Conservation (phyloP, 2,329 filamentous ascomycete genomes). For the Microcera coccophila region DNA sequence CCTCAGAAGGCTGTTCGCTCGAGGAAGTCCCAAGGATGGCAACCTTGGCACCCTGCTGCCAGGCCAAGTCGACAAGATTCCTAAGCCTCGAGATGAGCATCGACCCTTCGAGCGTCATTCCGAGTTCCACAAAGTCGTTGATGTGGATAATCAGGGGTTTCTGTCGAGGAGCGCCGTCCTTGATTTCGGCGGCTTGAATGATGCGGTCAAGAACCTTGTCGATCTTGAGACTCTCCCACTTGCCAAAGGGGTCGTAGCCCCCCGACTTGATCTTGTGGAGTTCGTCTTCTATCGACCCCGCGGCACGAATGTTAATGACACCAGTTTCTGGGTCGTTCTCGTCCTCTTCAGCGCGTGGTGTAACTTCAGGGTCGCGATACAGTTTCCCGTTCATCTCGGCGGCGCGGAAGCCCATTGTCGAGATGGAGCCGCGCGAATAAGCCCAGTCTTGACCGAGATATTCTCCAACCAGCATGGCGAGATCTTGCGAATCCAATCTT, state of each 20-base stretch:
- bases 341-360: constrained; percentile 28
- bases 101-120: constrained; percentile 63
- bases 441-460: constrained; percentile 63
- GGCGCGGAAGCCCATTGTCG: constrained; percentile 54
- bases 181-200: constrained; percentile 44
- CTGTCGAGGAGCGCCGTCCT: constrained; percentile 28
- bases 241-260: constrained; percentile 36
- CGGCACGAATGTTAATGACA: constrained; percentile 28
- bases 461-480: constrained; percentile 65
- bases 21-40: constrained; percentile 77
- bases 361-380: constrained; percentile 43
- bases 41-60: constrained; percentile 67
- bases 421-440: constrained; percentile 45
- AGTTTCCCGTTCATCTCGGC: constrained; percentile 53
- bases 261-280: constrained; percentile 41
- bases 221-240: constrained; percentile 61
- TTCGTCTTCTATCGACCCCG: constrained; percentile 39
- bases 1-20: constrained; percentile 45
- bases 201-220: constrained; percentile 55
- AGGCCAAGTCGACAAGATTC: constrained; percentile 65
- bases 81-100: constrained; percentile 68
- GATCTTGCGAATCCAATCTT: constrained; percentile 62
- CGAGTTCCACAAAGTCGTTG: constrained; percentile 76
- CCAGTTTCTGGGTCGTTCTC: constrained; percentile 34
- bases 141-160: constrained; percentile 69